A percentile compares a stretch with the other conserved stretches of the same genome.
These are phyloP conservation scores for Tolypocladium nubicola DNA, from an alignment of 2,329 filamentous ascomycete genomes.

Conservation along the genomic window DNA sequence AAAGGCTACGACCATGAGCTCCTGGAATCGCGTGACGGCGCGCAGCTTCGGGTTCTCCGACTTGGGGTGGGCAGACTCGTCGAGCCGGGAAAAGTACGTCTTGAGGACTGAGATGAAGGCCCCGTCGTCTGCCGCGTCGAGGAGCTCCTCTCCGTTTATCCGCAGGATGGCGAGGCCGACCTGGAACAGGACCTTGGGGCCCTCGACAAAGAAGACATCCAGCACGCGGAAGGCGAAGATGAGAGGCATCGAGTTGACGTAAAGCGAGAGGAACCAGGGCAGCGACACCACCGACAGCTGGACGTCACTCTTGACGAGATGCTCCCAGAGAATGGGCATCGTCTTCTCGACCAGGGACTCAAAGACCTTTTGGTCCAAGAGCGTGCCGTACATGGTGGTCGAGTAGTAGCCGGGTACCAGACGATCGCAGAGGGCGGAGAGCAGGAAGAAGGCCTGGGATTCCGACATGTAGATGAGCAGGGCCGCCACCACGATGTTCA, in stretches of 20 bases:
- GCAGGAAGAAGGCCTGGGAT: slow-evolving; percentile 84
- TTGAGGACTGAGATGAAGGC: slow-evolving; percentile 96
- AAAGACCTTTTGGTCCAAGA: slow-evolving; percentile 94
- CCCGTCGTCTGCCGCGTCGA: slow-evolving; percentile 89
- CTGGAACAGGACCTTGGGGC: slow-evolving; percentile 94
- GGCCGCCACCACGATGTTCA: slow-evolving; percentile 99
- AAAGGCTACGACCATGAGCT: slow-evolving; percentile 98
- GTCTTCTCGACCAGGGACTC: slow-evolving; percentile 97
- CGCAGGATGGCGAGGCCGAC: slow-evolving; percentile 92
- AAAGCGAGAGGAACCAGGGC: slow-evolving; percentile 95
- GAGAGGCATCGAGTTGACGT: slow-evolving; percentile 98
- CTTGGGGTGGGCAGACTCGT: slow-evolving; percentile 91
- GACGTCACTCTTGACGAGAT: slow-evolving; percentile 92
- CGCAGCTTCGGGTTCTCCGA: slow-evolving; percentile 92
- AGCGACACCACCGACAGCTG: slow-evolving; percentile 95
- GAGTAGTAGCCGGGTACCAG: slow-evolving; percentile 95
- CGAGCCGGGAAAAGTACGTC: slow-evolving; percentile 82
- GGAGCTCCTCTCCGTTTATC: slow-evolving; percentile 90
- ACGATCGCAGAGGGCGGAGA: slow-evolving; percentile 85
- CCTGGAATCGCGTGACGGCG: slow-evolving; percentile 91
- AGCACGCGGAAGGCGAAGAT: slow-evolving; percentile 95
- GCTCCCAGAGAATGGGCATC: slow-evolving; percentile 97
- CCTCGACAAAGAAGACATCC: slow-evolving; percentile 97
- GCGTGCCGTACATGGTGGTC: slow-evolving; percentile 96
- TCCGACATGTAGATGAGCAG: slow-evolving; percentile 98